Evolutionary conservation across 2,329 filamentous ascomycete species (phyloP), one percentile per base, ranked within the genome.

Genomic region (Alternaria sp.): DNA sequence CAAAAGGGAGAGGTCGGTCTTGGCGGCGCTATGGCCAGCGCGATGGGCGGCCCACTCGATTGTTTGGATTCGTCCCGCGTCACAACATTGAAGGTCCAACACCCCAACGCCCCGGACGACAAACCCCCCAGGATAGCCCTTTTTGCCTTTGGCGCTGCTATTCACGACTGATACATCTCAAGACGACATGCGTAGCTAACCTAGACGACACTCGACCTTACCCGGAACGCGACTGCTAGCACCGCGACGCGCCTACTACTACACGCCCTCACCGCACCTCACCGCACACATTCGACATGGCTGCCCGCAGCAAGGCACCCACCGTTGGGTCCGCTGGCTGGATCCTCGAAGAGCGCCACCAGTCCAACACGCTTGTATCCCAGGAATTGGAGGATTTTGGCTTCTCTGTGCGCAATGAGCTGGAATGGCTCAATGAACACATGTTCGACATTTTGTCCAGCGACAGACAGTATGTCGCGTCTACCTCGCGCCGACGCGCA

Each of bases 361-460:
- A 94, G 72, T 89, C 92, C 14, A 82, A 88, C 55, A 87, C 91
- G 66, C 89, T 97, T 64, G 86, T 91, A 16, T 85, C 90, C 47
- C 87, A 93, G 57, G 95, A 98, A 78, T 87, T 92, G 55, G 94
- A 98, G 68, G 96, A 99, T 81, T 96, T 98, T 75, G 88, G 91
- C 43, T 98, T 92, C 81, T 93, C 93, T 30, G 94, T 92, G 63
- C 88, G 92, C 59, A 96, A 98, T 80, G 95, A 99, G 78, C 83
- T 98, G 74, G 94, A 98, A 77, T 99, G 95, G 95, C 84, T 99
- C 71, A 98, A 99, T 75, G 95, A 98, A 81, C 95, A 99, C 79
- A 97, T 99, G 94, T 88, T 88, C 51, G 93, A 96, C 65, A 92
- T 99, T 73, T 96, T 98, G 77, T 90, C 89, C 72, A 89, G 90